Base-by-base conservation (phyloP, 2,329 filamentous ascomycete genomes). In the Teratosphaeria destructans region DNA sequence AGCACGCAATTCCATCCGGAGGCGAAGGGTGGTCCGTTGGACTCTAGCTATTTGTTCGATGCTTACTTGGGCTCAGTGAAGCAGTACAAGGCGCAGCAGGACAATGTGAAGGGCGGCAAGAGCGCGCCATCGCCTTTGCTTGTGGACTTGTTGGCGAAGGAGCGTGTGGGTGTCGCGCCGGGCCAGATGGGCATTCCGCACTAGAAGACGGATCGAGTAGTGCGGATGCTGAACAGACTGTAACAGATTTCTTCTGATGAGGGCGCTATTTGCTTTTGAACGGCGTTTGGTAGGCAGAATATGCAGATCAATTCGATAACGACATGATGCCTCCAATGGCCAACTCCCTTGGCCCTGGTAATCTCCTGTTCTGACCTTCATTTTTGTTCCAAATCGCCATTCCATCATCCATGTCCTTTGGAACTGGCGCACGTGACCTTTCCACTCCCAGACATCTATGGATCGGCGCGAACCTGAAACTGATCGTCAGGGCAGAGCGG, bases 1-100 rank as follows among this genome's bases (percentile, higher is more conserved):
- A 93, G 89, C 64, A 96, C 92, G 27, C 94, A 99, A 77, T 99
- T 99, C 85, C 94, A 99, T 74, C 94, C 94, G 16, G 94, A 99
- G 78, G 94, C 94, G 67, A 96, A 96, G 82, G 94, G 94, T 62
- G 94, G 94, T 58, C 94, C 94, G 58, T 88, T 96, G 77, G 94
- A 99, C 80, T 95, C 90, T 64, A 86, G 90, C 2, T 97, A 95
- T 78, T 82, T 99, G 61, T 99, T 99, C 71, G 94, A 99, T 77
- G 90, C 90, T 79, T 99, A 97, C 78, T 79, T 97, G 54, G 85
- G 95, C 74, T 93, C 88, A 70, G 91, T 97, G 39, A 82, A 85
- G 74, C 84, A 88, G 72, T 96, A 93, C 84, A 97, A 95, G 86
- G 83, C 87, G 69, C 86, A 82, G 74, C 87, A 95, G 76, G 79